Evolutionary conservation across 2,329 filamentous ascomycete genomes (phyloP).

Genomic region (Fusarium papillatum): DNA sequence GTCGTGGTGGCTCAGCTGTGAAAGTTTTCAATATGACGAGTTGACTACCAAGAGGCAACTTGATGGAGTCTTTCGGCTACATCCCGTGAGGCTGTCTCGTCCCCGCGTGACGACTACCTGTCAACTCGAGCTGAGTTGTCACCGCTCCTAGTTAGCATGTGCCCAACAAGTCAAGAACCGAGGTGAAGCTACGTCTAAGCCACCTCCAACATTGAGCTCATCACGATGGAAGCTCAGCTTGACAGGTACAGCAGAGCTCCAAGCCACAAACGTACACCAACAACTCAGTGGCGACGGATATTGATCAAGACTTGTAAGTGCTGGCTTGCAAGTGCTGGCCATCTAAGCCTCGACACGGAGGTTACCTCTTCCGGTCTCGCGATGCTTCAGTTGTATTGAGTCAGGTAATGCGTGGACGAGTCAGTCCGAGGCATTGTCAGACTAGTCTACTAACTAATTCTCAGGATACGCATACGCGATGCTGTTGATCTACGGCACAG

Average conservation of each 20-base stretch:
- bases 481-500: not conserved
- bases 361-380: not conserved
- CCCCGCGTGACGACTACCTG: not conserved
- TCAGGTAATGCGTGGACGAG: not conserved
- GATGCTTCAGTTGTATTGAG: not conserved
- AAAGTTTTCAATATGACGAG: not conserved
- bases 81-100: not conserved
- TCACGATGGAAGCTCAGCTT: not conserved
- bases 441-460: not conserved
- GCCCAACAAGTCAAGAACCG: not conserved
- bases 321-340: not conserved
- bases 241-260: not conserved
- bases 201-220: not conserved
- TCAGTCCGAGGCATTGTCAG: not conserved
- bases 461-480: conserved; percentile 1
- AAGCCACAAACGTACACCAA: not conserved
- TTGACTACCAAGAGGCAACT: not conserved
- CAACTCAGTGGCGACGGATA: not conserved
- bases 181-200: conserved; percentile 1
- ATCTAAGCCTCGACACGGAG: conserved; percentile 1
- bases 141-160: not conserved
- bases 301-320: not conserved
- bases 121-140: not conserved
- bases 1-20: not conserved
- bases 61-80: not conserved